A percentile compares a stretch with the other conserved stretches of the same genome.
Evolutionary conservation across 148 eudicot species (phyloP).

Genomic region (Camellia sinensis): DNA sequence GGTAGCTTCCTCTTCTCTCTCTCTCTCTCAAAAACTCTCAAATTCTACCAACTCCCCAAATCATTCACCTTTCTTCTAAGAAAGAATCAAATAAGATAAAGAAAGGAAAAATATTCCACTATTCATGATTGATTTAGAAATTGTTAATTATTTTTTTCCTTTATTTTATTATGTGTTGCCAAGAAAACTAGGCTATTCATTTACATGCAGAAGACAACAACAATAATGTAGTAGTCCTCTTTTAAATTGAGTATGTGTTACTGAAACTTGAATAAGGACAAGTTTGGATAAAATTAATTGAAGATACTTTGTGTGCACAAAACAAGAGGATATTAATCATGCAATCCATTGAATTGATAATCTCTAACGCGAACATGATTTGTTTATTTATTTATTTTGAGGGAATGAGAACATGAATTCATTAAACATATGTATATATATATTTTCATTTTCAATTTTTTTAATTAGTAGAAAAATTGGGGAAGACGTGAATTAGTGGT

Average conservation of each 20-base stretch:
- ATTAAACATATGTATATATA: too few species aligned
- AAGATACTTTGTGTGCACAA: too few species aligned
- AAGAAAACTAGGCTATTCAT: conserved; percentile 8
- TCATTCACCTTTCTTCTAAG: conserved; percentile 17
- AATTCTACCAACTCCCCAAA: conserved; percentile 28
- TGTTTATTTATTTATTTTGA: too few species aligned
- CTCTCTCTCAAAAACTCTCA: background rate
- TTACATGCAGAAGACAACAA: conserved; percentile 40
- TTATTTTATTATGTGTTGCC: background rate
- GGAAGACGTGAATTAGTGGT: too few species aligned
- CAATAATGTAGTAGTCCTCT: conserved; percentile 48
- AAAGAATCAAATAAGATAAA: conserved; percentile 22
- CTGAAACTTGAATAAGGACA: conserved; percentile 33
- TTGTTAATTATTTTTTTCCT: background rate
- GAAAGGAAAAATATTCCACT: background rate
- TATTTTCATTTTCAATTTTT: too few species aligned
- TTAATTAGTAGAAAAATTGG: too few species aligned
- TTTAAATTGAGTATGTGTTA: conserved; percentile 15
- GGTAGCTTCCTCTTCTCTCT: background rate
- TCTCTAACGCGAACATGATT: background rate
- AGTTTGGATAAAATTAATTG: background rate
- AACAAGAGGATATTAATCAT: too few species aligned
- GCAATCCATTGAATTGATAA: too few species aligned
- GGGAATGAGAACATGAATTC: background rate
- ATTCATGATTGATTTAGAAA: conserved; percentile 19